These are phyloP conservation scores for Colletotrichum eleusines DNA, from an alignment of 2,329 filamentous ascomycete species.

Conservation along the genomic window DNA sequence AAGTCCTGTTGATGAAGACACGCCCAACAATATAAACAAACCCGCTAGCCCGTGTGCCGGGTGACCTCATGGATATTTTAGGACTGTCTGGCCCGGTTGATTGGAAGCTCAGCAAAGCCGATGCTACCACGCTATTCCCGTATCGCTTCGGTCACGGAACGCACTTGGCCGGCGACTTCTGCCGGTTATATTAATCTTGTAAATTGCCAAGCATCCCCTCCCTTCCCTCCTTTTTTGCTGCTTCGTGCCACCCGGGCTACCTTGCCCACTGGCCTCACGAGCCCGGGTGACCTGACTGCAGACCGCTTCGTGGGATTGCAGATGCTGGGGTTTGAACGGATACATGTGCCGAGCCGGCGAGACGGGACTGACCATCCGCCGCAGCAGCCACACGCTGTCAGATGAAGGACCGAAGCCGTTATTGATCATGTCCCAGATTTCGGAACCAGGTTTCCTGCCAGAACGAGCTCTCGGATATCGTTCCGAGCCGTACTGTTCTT, in stretches of 20 bases:
- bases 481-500: no score
- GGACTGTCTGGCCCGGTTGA: background rate
- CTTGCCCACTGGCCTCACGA: background rate
- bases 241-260: background rate
- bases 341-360: slow-evolving; percentile 14
- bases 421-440: background rate
- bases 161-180: slow-evolving; percentile 25
- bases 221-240: no score
- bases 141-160: slow-evolving; percentile 16
- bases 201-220: slow-evolving; percentile 15
- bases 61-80: background rate
- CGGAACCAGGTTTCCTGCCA: background rate
- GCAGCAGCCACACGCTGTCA: background rate
- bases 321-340: background rate
- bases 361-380: background rate
- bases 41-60: background rate
- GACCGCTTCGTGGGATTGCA: background rate
- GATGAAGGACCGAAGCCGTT: slow-evolving; percentile 15
- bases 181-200: slow-evolving; percentile 19
- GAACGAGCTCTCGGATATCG: background rate
- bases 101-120: background rate
- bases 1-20: background rate
- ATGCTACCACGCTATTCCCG: background rate
- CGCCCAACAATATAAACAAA: background rate
- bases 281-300: no score